Percentiles rank a stretch among this genome's conserved stretches.
These are phyloP conservation scores for Orbilia ellipsospora DNA, from an alignment of 2,329 filamentous ascomycete genomes.

Conservation along the genomic window DNA sequence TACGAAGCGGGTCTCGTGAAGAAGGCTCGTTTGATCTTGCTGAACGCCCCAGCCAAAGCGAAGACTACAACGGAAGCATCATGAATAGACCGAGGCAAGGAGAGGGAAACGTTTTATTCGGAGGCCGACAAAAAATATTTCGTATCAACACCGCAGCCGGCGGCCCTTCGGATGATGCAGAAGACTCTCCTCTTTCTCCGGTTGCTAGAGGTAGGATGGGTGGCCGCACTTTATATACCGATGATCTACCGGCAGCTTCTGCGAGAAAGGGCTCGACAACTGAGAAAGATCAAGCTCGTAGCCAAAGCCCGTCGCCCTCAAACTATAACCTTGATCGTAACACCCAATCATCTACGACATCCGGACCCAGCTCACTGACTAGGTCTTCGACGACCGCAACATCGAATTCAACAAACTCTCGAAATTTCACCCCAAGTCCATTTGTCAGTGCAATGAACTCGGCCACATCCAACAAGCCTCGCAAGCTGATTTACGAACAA, in stretches of 20 bases:
- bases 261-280: conserved; percentile 65
- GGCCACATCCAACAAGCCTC: conserved; percentile 56
- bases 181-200: conserved; percentile 57
- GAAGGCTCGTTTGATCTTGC: conserved; percentile 51
- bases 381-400: conserved; percentile 88
- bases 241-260: conserved; percentile 75
- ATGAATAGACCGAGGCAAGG: conserved; percentile 84
- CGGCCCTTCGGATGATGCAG: conserved; percentile 43
- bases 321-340: conserved; percentile 81
- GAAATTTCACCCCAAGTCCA: conserved; percentile 27
- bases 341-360: conserved; percentile 85
- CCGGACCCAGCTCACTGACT: conserved; percentile 73
- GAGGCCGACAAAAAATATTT: conserved; percentile 94
- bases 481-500: conserved; percentile 59
- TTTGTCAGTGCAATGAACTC: conserved; percentile 34
- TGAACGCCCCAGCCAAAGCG: conserved; percentile 60
- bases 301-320: conserved; percentile 65
- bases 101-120: conserved; percentile 93
- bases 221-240: conserved; percentile 80
- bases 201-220: conserved; percentile 67
- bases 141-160: conserved; percentile 57
- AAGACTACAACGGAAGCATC: conserved; percentile 80
- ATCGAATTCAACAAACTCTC: conserved; percentile 65
- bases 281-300: conserved; percentile 61
- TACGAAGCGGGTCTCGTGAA: conserved; percentile 69